Evolutionary conservation across 2,329 filamentous ascomycete genomes (phyloP).

Genomic region (Aspergillus tubingensis): DNA sequence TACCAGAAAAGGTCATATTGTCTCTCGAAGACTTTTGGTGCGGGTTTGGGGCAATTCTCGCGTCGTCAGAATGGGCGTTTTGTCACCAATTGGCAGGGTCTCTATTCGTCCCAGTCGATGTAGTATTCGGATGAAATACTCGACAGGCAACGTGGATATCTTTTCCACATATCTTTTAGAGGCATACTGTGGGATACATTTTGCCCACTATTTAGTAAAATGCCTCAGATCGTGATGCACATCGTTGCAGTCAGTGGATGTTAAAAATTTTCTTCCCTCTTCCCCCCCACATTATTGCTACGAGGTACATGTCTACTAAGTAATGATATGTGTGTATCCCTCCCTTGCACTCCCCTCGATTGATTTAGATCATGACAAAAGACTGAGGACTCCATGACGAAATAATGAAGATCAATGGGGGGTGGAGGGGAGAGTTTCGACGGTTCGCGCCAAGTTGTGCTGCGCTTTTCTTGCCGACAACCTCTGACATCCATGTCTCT

Average conservation of each 20-base stretch:
- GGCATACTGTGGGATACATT: not conserved
- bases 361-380: not conserved
- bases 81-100: conserved; percentile 5
- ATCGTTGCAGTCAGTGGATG: not conserved
- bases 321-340: not conserved
- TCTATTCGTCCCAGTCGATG: conserved; percentile 10
- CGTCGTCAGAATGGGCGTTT: conserved; percentile 21
- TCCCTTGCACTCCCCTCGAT: too few species aligned
- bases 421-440: not conserved
- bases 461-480: not conserved
- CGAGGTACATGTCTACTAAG: too few species aligned
- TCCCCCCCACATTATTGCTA: not conserved
- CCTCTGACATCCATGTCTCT: conserved; percentile 7
- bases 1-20: conserved; percentile 29
- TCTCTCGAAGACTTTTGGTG: conserved; percentile 19
- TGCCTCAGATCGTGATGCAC: not conserved
- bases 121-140: not conserved
- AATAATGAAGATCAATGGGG: not conserved
- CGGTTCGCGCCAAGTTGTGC: not conserved
- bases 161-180: not conserved
- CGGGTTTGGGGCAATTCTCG: conserved; percentile 15
- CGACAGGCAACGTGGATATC: conserved; percentile 3
- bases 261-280: not conserved
- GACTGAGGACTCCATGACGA: conserved; percentile 5
- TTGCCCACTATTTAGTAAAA: not conserved